Evolutionary conservation across 805 yeast species (phyloP), one percentile per base, ranked within the genome.

Genomic region (Candida michaelii): DNA sequence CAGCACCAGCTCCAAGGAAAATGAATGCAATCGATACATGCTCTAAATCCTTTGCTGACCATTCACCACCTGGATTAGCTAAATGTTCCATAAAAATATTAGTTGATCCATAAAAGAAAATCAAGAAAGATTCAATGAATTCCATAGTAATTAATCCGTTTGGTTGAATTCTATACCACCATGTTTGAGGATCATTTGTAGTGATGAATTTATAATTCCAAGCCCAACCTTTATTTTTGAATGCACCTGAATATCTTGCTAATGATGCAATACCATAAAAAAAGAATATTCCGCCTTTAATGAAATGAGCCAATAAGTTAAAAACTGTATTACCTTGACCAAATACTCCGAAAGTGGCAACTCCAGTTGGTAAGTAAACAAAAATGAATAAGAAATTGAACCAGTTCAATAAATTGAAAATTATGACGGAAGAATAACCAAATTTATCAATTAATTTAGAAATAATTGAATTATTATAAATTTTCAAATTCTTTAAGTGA

Each of bases 241-340:
- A 87, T 10, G 83, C 86, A 3, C 99, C 99, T 54, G 89, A 80
- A 62, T 86, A 90, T 53, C 98, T 79, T 1, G 89, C 85, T 30
- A 93, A 71, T n/a, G 95, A 77, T 5, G 89, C 59, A 6, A 90
- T 47, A 15, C 99, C 99, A 30, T 85, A 66, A 4, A 73, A 49
- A 45, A 89, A 73, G 58, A 91, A 91, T 2, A 91, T 93, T 18
- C 91, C 93, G 46, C 99, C 99, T 63, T 91, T 91, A 62, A 91
- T 91, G 75, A 89, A 88, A 64, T 91, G 99, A 1, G 99, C 99
- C 44, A 91, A 73, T 40, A 91, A 63, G 53, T 88, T 89, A 68
- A 88, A 91, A 11, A 90, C 83, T 15, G 70, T 69, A 10, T 53
- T 57, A 3, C 80, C 90, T 62, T 77, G 65, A 30, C 96, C 98